Evolutionary conservation across 768 basidiomycete genomes (phyloP), one percentile per base, ranked within the genome.

Genomic region (Postia placenta): DNA sequence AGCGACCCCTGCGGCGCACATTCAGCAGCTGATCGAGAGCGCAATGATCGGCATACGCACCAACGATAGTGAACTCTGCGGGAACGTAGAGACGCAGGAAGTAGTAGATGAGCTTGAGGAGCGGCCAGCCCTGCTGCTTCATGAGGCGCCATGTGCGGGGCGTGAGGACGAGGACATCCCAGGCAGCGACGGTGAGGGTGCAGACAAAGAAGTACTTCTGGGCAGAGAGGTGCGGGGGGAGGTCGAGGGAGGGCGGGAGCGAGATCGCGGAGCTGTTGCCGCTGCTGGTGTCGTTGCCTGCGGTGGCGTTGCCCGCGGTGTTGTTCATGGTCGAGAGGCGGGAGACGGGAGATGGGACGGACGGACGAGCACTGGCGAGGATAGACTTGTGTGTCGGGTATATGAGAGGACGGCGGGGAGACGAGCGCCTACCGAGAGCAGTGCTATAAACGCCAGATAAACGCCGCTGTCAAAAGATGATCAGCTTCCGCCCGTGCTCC

Each of bases 161-260:
- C 7, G 83, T 83, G 42, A 92, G 77, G 28, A 92, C 89, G 58
- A 92, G 80, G 28, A 88, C 83, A 59, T 92, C 89, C 89, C 90
- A 92, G 5, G 89, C 89, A 0, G 88, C 85, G 48, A 92, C 87
- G 47, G 89, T 92, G 54, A 92, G 79, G 0, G 89, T 88, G 71
- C 89, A 92, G 55, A 92, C 90, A 41, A 87, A 79, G 63, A 92
- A 90, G 59, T 92, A 92, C 67, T 92, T 91, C 74, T 91, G 89
- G 0, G 89, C 89, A 25, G 78, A 80, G 28, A 92, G 74, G 63
- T 88, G 89, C 1, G 89, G 76, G 0, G 89, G 76, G 4, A 91
- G 78, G 56, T 85, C 71, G 60, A 92, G 81, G 20, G 81, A 86
- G 47, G 73, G 65, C 15, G 89, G 89, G 6, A 91, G 57, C 17